Evolutionary conservation across 441 rosid genomes (phyloP).

Genomic region (Flueggea neowawraea): DNA sequence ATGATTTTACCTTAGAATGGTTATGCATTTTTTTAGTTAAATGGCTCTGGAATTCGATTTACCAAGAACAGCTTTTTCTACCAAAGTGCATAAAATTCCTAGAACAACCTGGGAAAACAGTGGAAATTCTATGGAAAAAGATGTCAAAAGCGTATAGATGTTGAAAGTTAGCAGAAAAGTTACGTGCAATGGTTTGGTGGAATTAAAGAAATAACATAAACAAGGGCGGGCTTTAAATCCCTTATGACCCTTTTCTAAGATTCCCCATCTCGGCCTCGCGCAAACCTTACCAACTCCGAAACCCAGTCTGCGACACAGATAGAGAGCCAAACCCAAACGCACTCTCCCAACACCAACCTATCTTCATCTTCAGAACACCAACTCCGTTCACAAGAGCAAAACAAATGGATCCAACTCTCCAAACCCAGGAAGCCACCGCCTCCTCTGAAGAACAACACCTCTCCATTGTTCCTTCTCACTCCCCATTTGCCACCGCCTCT

Average conservation of each 20-base stretch:
- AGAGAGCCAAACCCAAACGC: background rate
- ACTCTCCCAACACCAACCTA: constrained; percentile 1
- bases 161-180: constrained; percentile 16
- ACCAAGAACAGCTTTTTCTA: too few relatives aligned
- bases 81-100: too few relatives aligned
- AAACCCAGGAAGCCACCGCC: constrained; percentile 11
- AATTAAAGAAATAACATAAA: too few relatives aligned
- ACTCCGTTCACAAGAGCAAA: background rate
- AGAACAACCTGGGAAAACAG: too few relatives aligned
- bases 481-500: constrained; percentile 62
- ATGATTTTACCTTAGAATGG: too few relatives aligned
- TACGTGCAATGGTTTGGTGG: too few relatives aligned
- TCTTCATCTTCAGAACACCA: constrained; percentile 2
- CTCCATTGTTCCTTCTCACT: constrained; percentile 27
- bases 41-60: too few relatives aligned
- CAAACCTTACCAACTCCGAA: background rate
- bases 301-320: background rate
- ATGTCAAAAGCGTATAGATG: too few relatives aligned
- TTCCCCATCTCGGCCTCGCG: background rate
- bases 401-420: constrained; percentile 41
- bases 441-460: constrained; percentile 35
- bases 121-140: too few relatives aligned
- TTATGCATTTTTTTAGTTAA: too few relatives aligned
- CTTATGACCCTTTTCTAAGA: background rate
- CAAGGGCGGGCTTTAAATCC: too few relatives aligned